A percentile compares a stretch with the other conserved stretches of the same genome.
phyloP scores from a whole-genome alignment of 805 yeast genomes.

The Torulaspora delbrueckii region DNA sequence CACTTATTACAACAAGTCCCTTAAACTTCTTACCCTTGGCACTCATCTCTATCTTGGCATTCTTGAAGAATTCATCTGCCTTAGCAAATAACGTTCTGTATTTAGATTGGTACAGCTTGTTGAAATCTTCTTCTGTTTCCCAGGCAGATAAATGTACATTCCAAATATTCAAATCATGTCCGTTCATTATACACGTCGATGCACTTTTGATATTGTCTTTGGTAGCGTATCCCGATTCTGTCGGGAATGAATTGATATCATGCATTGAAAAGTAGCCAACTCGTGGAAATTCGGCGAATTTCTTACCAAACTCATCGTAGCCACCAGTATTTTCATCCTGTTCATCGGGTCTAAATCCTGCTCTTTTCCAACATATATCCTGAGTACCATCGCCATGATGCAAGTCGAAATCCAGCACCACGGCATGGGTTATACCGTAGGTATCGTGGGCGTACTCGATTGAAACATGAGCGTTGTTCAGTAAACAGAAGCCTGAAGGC shows the following conservation, averaged over 20 bases:
- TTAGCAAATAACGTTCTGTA: conserved; percentile 59
- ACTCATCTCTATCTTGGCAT: conserved; percentile 44
- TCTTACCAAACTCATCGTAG: conserved; percentile 46
- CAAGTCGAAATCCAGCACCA: conserved; percentile 73
- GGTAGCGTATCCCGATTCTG: conserved; percentile 72
- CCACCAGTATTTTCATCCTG: conserved; percentile 34
- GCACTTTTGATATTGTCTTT: conserved; percentile 69
- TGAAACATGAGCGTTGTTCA: conserved; percentile 77
- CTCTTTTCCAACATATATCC: conserved; percentile 77
- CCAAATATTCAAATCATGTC: conserved; percentile 78
- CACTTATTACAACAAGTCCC: conserved; percentile 65
- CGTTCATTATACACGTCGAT: conserved; percentile 66
- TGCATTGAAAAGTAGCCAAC: conserved; percentile 82
- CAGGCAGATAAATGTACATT: conserved; percentile 73
- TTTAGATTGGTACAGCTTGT: conserved; percentile 52
- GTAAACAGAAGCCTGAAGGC: conserved; percentile 81
- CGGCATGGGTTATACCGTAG: conserved; percentile 71
- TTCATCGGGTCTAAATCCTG: conserved; percentile 37
- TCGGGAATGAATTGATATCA: conserved; percentile 82
- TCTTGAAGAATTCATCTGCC: conserved; percentile 60
- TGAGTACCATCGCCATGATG: conserved; percentile 91
- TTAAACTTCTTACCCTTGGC: conserved; percentile 42
- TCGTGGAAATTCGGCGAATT: conserved; percentile 44
- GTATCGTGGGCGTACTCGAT: conserved; percentile 65
- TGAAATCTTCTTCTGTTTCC: conserved; percentile 58